Evolutionary conservation across 2,329 filamentous ascomycete species (phyloP).

Genomic region (Sphaerulina vaccinii): DNA sequence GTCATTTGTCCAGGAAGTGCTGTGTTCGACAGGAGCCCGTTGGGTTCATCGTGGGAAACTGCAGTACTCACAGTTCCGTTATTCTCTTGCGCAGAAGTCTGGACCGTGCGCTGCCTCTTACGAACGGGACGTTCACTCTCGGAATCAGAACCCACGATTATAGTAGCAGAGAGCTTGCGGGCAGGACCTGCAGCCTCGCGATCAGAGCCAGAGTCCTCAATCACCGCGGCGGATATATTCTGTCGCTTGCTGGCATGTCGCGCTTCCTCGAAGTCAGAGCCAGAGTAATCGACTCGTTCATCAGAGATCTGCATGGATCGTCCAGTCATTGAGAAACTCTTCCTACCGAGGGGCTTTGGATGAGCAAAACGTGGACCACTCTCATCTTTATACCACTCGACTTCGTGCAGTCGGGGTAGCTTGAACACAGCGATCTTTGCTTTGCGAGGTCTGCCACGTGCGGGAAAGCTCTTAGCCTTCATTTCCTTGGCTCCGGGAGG

Average conservation of each 20-base stretch:
- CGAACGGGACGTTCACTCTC: neutral
- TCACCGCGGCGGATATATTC: neutral
- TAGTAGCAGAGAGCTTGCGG: neutral
- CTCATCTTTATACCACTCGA: conserved; percentile 38
- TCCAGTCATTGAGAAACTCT: conserved; percentile 17
- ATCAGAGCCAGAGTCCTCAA: neutral
- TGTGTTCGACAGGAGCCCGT: neutral
- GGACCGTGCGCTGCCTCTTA: conserved; percentile 7
- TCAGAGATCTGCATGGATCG: conserved; percentile 6
- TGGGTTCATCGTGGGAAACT: neutral
- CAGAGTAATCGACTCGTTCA: conserved; percentile 8
- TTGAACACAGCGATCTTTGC: conserved; percentile 47
- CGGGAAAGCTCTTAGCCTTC: conserved; percentile 30
- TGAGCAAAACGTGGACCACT: conserved; percentile 16
- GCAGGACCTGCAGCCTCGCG: neutral
- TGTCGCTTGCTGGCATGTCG: neutral
- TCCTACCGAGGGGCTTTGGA: conserved; percentile 7
- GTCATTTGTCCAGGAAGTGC: neutral
- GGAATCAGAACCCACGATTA: conserved; percentile 14
- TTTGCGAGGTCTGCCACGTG: conserved; percentile 44
- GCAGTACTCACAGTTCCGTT: neutral
- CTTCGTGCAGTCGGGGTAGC: conserved; percentile 34
- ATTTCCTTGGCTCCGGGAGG: conserved; percentile 43
- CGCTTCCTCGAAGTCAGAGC: conserved; percentile 5
- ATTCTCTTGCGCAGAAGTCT: neutral